Evolutionary conservation across 768 basidiomycete genomes (phyloP).

Genomic region (Punctularia strigosozonata): DNA sequence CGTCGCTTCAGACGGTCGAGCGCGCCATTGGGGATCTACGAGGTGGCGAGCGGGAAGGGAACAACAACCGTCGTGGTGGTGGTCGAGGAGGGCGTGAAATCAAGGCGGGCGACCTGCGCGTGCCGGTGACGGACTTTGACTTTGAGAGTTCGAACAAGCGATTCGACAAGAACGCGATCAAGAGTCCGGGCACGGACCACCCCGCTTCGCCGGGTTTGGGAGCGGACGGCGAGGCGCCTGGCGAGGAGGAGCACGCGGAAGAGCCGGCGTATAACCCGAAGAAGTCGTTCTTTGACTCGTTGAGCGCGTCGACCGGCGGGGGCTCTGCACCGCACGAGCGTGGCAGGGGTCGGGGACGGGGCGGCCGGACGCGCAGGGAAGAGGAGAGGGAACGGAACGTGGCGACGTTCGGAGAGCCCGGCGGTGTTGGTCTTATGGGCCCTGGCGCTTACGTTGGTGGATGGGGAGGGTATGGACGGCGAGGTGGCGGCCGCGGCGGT

Average conservation of each 20-base stretch:
- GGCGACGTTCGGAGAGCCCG: conserved; percentile 80
- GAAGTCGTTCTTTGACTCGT: conserved; percentile 74
- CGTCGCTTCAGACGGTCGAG: conserved; percentile 64
- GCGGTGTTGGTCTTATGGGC: conserved; percentile 66
- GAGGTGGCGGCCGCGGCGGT: conserved; percentile 31
- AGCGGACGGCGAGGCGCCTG: conserved; percentile 15
- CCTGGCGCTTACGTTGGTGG: conserved; percentile 72
- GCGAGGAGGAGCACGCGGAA: conserved; percentile 23
- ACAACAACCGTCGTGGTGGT: conserved; percentile 28
- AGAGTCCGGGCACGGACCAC: conserved; percentile 14
- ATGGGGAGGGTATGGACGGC: conserved; percentile 58
- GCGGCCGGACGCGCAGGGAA: conserved; percentile 60
- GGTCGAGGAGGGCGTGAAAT: conserved; percentile 16
- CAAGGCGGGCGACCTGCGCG: conserved; percentile 30
- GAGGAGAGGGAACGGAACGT: conserved; percentile 80
- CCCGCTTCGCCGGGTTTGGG: conserved; percentile 9
- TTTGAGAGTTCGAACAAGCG: conserved; percentile 67
- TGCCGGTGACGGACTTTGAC: conserved; percentile 74
- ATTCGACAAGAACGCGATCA: conserved; percentile 63
- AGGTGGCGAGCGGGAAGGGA: conserved; percentile 15
- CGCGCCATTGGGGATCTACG: conserved; percentile 42
- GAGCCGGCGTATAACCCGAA: conserved; percentile 58
- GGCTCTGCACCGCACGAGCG: too few species aligned
- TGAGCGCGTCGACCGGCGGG: conserved; percentile 37
- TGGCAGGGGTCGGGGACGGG: conserved; percentile 32